Evolutionary conservation across 768 basidiomycete genomes (phyloP), one percentile per base, ranked within the genome.

Genomic region (Megacollybia marginata): DNA sequence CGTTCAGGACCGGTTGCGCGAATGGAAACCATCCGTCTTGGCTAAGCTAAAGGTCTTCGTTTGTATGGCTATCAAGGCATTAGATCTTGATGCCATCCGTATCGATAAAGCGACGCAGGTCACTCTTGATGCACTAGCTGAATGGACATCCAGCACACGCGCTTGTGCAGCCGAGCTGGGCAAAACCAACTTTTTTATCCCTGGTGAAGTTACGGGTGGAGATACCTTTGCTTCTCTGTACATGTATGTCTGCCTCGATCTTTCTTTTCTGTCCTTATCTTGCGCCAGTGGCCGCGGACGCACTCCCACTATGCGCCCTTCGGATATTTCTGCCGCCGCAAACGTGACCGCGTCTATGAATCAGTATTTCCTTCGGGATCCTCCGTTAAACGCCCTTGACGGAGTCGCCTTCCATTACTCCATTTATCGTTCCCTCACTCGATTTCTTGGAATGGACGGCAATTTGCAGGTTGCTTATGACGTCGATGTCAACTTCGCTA

Each of bases 361-460:
- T 53, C 77, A 88, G 64, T 95, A 79, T 54, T 96, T 95, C 70
- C 70, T 95, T 43, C 85, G 93, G 19, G 73, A 82, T 9, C 70
- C 74, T 13, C 70, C 71, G 6, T 59, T 74, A 16, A 80, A 78
- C 51, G 85, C 68, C 19, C 71, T 96, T 46, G 93, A 96, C 57
- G 72, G 73, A 33, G 82, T 83, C 44, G 92, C 93, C 1, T 95
- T 95, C 73, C 93, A 96, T 64, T 96, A 95, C 65, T 95, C 93
- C 43, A 85, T 85, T 48, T 95, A 96, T 62, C 93, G 93, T 51
- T 70, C 87, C 2, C 69, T 95, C 47, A 71, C 83, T 31, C 88
- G 93, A 46, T 91, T 93, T 71, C 75, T 95, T 44, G 93, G 92
- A 48, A 94, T 95, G 92, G 93, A 96, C 61, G 93, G 93, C 58